These are phyloP conservation scores for Fusarium sp. DNA, from an alignment of 2,329 filamentous ascomycete genomes.

Conservation along the genomic window DNA sequence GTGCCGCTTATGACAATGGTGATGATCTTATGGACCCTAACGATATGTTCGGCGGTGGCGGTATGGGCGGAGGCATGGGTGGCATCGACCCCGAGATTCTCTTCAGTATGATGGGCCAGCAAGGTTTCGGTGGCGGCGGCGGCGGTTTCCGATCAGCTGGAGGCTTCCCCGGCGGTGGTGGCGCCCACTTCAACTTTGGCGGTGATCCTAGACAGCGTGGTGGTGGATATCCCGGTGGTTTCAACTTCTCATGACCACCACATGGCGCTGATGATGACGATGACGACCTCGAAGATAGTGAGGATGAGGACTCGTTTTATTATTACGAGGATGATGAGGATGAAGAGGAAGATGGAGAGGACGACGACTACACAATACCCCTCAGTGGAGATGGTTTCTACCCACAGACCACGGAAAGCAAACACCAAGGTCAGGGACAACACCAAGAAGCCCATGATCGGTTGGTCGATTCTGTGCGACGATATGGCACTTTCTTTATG, in stretches of 20 bases:
- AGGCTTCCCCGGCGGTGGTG: slow-evolving; percentile 64
- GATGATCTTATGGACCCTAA: slow-evolving; percentile 89
- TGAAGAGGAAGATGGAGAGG: slow-evolving; percentile 42
- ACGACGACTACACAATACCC: slow-evolving; percentile 43
- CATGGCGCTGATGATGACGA: slow-evolving; percentile 54
- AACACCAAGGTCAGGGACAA: slow-evolving; percentile 49
- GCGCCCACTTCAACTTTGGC: slow-evolving; percentile 69
- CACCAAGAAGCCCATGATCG: slow-evolving; percentile 52
- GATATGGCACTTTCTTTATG: slow-evolving; percentile 56
- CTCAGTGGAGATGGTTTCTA: slow-evolving; percentile 37
- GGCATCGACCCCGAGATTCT: slow-evolving; percentile 82
- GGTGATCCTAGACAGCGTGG: slow-evolving; percentile 54
- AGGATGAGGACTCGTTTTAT: slow-evolving; percentile 42
- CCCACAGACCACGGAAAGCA: slow-evolving; percentile 38
- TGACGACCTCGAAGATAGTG: slow-evolving; percentile 50
- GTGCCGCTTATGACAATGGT: slow-evolving; percentile 89
- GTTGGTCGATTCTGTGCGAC: slow-evolving; percentile 57
- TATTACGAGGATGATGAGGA: slow-evolving; percentile 43
- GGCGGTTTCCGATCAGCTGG: slow-evolving; percentile 64
- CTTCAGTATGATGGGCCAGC: slow-evolving; percentile 85
- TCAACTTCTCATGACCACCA: slow-evolving; percentile 66
- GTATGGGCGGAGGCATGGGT: slow-evolving; percentile 74
- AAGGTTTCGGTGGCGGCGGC: slow-evolving; percentile 67
- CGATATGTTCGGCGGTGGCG: slow-evolving; percentile 82
- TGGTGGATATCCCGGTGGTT: slow-evolving; percentile 54